A percentile compares a stretch with the other conserved stretches of the same genome.
Conservation (phyloP, 208 protist species). For the Trypanosomatidae sp. region DNA sequence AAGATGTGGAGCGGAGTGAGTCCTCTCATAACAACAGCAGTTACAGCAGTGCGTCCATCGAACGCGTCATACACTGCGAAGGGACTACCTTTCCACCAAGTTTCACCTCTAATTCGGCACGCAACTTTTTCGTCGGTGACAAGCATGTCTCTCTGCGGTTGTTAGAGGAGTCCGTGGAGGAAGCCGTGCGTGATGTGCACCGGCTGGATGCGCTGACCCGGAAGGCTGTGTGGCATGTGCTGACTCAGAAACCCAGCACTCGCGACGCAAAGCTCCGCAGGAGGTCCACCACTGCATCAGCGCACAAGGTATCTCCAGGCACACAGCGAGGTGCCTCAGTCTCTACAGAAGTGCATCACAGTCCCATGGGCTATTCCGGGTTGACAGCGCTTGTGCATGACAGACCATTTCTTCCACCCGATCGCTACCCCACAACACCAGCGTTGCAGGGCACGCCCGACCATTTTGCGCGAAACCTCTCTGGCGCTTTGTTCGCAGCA, state of each 20-base stretch:
- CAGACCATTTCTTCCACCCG: constrained; percentile 37
- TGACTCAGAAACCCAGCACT: constrained; percentile 17
- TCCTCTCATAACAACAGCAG: not conserved
- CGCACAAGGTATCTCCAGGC: not conserved
- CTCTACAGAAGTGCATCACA: not conserved
- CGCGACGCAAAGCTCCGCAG: not conserved
- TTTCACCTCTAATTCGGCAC: not conserved
- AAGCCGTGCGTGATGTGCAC: constrained; percentile 39
- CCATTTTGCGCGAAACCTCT: constrained; percentile 35
- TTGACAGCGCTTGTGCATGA: constrained; percentile 11
- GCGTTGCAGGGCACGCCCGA: constrained; percentile 15
- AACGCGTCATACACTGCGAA: constrained; percentile 15
- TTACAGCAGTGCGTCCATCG: constrained; percentile 20
- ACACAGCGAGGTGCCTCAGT: not conserved
- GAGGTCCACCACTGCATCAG: not conserved
- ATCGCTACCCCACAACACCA: constrained; percentile 33
- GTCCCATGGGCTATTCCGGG: not conserved
- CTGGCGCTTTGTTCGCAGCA: constrained; percentile 21
- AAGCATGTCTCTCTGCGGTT: constrained; percentile 19
- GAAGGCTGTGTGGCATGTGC: constrained; percentile 59
- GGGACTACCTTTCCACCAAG: not conserved
- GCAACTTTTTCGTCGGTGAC: not conserved
- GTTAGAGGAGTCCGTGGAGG: constrained; percentile 32
- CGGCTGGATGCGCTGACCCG: constrained; percentile 48
- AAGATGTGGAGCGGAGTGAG: not conserved